Evolutionary conservation across 2,329 filamentous ascomycete genomes (phyloP), one percentile per base, ranked within the genome.

Genomic region (Plenodomus biglobosus): DNA sequence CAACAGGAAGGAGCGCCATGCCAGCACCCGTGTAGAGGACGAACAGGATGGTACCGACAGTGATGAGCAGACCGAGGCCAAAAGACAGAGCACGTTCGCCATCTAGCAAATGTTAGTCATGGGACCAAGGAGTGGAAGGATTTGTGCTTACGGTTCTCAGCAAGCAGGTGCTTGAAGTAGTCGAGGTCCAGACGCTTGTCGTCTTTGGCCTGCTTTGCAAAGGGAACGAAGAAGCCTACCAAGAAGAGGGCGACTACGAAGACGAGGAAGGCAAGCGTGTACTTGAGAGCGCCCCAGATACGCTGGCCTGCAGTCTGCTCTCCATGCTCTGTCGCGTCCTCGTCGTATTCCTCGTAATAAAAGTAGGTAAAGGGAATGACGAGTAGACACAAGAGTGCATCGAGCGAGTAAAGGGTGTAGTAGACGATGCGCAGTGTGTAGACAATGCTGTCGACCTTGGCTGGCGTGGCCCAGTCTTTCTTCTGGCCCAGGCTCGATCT

Each of bases 331-430:
- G 86, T 81, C 52, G 91, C 91, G 17, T 92, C 86, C 74, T 96
- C 91, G 64, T 96, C 92, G 58, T 95, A 95, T 72, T 97, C 94
- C 71, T 99, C 94, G 66, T 95, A 94, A 85, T 88, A 96, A 71
- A 99, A 99, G 76, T 99, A 99, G 40, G 92, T 87, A 68, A 99
- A 99, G 0, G 94, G 94, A 17, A 97, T 87, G 38, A 96, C 82
- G 16, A 97, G 71, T 38, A 99, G 78, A 66, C 94, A 99, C 10
- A 99, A 82, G 5, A 96, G 70, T 1, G 91, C 89, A 71, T 99
- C 94, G 58, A 96, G 77, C 61, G 89, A 94, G 76, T 97, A 99
- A 0, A 99, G 80, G 0, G 85, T 80, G 73, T 97, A 97, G 76
- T 99, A 99, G 48, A 96, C 87, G 49, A 95, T 81, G 70, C 89